Evolutionary conservation across 108 stramenopile genomes (phyloP).

Genomic region (Nitzschia sp.): DNA sequence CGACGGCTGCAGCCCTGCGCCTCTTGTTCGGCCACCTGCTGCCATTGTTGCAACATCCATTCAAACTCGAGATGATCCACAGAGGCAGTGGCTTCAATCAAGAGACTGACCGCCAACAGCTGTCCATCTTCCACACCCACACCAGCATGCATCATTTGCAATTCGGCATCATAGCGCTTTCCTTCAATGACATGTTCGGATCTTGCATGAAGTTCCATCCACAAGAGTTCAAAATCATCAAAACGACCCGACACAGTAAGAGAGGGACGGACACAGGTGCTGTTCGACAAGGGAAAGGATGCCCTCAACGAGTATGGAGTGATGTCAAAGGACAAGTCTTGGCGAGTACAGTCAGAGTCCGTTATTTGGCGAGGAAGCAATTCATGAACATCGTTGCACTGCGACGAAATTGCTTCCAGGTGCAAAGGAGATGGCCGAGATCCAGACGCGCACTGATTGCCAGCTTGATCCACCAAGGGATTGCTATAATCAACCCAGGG

Average conservation of each 20-base stretch:
- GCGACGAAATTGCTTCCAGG: neutral
- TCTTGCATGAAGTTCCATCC: slow-evolving; percentile 37
- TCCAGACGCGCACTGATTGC: neutral
- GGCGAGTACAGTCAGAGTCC: slow-evolving; percentile 4
- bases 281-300: slow-evolving; percentile 19
- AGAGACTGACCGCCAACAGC: slow-evolving; percentile 24
- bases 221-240: slow-evolving; percentile 14
- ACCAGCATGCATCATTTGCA: slow-evolving; percentile 37
- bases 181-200: slow-evolving; percentile 42
- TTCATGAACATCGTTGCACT: slow-evolving; percentile 26
- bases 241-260: slow-evolving; percentile 8
- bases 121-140: neutral
- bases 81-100: slow-evolving; percentile 23
- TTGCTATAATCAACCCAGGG: slow-evolving; percentile 2
- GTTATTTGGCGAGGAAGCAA: slow-evolving; percentile 24
- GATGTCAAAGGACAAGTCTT: slow-evolving; percentile 22
- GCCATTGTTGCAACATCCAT: slow-evolving; percentile 32
- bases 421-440: slow-evolving; percentile 15
- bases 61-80: slow-evolving; percentile 25
- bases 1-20: neutral
- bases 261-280: slow-evolving; percentile 15
- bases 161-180: slow-evolving; percentile 36
- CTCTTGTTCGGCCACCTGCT: slow-evolving; percentile 1
- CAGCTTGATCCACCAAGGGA: neutral
- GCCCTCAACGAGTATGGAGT: slow-evolving; percentile 25